A percentile compares a stretch with the other conserved stretches of the same genome.
These are phyloP conservation scores for Nakaseomyces bracarensis DNA, from an alignment of 1,139 yeast species.

Conservation along the genomic window DNA sequence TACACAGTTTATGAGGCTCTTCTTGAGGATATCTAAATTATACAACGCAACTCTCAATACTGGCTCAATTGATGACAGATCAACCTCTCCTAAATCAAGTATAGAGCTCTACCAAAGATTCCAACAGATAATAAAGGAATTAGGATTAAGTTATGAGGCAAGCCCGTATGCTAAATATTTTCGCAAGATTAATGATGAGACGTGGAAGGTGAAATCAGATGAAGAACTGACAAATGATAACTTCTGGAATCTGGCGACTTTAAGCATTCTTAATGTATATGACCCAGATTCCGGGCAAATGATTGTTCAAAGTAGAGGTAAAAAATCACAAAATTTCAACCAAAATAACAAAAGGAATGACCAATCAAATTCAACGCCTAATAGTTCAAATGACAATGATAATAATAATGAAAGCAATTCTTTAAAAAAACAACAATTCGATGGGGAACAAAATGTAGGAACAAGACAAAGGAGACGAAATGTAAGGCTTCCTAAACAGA, in stretches of 20 bases:
- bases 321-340: background rate
- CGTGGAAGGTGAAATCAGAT: conserved; percentile 29
- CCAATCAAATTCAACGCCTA: conserved; percentile 4
- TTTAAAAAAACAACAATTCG: background rate
- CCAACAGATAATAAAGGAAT: conserved; percentile 28
- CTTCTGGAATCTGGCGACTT: conserved; percentile 27
- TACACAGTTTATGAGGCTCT: conserved; percentile 20
- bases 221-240: conserved; percentile 24
- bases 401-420: conserved; percentile 2
- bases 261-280: conserved; percentile 23
- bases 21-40: conserved; percentile 23
- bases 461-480: background rate
- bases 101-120: conserved; percentile 31
- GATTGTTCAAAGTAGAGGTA: conserved; percentile 10
- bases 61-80: conserved; percentile 23
- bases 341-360: background rate
- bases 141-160: conserved; percentile 26
- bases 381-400: conserved; percentile 10
- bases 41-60: conserved; percentile 25
- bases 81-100: conserved; percentile 29
- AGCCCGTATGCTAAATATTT: conserved; percentile 31
- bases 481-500: background rate
- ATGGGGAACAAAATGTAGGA: background rate
- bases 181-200: conserved; percentile 21
- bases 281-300: conserved; percentile 27